These are phyloP conservation scores for Claviceps africana DNA, from an alignment of 2,329 filamentous ascomycete genomes.

Conservation along the genomic window DNA sequence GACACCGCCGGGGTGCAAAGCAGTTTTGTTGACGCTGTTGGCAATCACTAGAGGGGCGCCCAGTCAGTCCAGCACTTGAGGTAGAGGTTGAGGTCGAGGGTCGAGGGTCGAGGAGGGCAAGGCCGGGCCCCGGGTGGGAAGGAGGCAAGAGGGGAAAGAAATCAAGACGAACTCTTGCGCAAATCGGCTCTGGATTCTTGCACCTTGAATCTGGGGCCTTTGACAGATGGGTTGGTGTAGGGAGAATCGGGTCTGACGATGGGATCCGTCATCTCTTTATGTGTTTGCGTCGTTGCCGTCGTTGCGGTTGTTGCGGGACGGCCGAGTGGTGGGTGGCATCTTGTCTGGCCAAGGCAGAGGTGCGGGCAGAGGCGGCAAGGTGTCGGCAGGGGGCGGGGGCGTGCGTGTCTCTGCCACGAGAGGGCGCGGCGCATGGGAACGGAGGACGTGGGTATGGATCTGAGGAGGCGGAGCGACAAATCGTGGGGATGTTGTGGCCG, in stretches of 20 bases:
- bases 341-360: background rate
- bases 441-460: too few relatives aligned
- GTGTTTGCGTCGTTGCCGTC: too few relatives aligned
- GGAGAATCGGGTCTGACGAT: slow-evolving; percentile 23
- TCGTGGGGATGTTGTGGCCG: too few relatives aligned
- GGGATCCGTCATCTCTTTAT: slow-evolving; percentile 27
- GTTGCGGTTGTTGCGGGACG: slow-evolving; percentile 15
- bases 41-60: slow-evolving; percentile 31
- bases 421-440: background rate
- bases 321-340: background rate
- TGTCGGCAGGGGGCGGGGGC: background rate
- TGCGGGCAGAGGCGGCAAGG: background rate
- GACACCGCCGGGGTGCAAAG: slow-evolving; percentile 80
- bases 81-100: background rate
- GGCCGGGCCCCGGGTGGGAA: background rate
- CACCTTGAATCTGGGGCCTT: slow-evolving; percentile 26
- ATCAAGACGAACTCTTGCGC: slow-evolving; percentile 26
- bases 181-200: slow-evolving; percentile 24
- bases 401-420: background rate
- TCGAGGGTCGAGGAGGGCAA: background rate
- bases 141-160: background rate
- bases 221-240: slow-evolving; percentile 24
- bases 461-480: background rate
- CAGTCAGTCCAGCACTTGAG: too few relatives aligned
- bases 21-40: slow-evolving; percentile 73